Base-by-base conservation (phyloP, 1,284 basidiomycete genomes). In the Ceraceosorus bombacis region DNA sequence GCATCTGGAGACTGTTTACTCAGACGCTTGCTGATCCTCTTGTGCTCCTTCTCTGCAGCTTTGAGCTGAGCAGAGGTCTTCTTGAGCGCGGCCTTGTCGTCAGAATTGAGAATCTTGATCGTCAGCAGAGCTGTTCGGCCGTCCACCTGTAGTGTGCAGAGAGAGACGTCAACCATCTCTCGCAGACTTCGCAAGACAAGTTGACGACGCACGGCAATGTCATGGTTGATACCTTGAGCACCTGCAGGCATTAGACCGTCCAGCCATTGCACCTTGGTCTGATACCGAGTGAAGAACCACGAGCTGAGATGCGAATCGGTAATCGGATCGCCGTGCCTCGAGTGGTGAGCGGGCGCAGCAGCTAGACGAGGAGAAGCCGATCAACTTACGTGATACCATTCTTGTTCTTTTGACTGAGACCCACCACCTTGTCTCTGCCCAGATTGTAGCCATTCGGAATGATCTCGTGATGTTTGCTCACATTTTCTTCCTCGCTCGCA, bases 201-300 rank as follows among this genome's bases (percentile, higher is more conserved):
- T 27, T 3, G 27, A 4, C 43, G 10, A 46, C 43, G 9, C 43
- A 46, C 43, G 17, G 66, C 60, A 51, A 73, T 67, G 51, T 80
- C 78, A 58, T 83, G 82, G 64, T 81, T 81, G 49, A 81, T 80
- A 70, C 84, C 84, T 27, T 68, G 59, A 48, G 80, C 74, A 17
- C 85, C 85, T 13, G 81, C 67, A 17, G 81, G 71, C 61, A 86
- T 80, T 17, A 85, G 78, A 48, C 83, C 83, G 2, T 80, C 81
- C 41, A 84, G 63, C 65, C 80, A 80, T 66, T 80, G 59, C 1
- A 80, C 81, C 5, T 75, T 75, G 0, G 85, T 85, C 27, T 54
- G 68, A 67, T 86, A 57, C 2, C 70, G 78, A 6, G 59, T 65
- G 37, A 58, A 56, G 63, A 57, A 39, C n/a, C 51, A 57, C 13